Conservation (phyloP, 2,329 filamentous ascomycete species). For the Fonsecaea monophora region DNA sequence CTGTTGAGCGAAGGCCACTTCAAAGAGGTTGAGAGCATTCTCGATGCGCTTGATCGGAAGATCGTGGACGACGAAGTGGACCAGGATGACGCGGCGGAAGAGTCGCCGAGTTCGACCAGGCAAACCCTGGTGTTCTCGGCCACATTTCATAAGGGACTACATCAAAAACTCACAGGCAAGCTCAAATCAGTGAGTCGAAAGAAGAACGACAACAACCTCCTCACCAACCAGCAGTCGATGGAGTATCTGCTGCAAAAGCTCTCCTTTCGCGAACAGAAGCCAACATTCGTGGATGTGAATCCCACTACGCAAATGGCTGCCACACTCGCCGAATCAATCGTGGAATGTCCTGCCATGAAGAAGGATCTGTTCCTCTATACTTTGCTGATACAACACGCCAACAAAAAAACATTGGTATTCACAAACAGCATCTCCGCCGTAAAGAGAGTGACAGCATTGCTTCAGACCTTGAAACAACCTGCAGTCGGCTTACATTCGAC, state of each 20-base stretch:
- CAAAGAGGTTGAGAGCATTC: constrained; percentile 88
- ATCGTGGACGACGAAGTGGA: constrained; percentile 59
- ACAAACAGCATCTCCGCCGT: constrained; percentile 96
- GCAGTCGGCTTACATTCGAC: constrained; percentile 81
- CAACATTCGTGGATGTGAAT: constrained; percentile 91
- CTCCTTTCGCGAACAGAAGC: constrained; percentile 81
- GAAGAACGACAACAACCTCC: constrained; percentile 65
- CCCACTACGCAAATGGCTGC: constrained; percentile 87
- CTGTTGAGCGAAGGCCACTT: constrained; percentile 92
- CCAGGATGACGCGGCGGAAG: constrained; percentile 43
- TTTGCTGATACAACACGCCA: constrained; percentile 74
- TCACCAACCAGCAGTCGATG: constrained; percentile 77
- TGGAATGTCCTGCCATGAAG: constrained; percentile 91
- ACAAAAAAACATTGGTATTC: constrained; percentile 84
- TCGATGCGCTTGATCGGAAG: constrained; percentile 76
- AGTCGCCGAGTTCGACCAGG: constrained; percentile 53
- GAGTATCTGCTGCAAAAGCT: constrained; percentile 90
- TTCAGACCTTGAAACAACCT: constrained; percentile 80
- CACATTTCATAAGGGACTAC: constrained; percentile 88
- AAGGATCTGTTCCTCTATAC: constrained; percentile 97
- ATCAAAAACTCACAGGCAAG: constrained; percentile 88
- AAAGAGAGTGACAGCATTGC: constrained; percentile 80
- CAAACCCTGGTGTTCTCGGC: constrained; percentile 97
- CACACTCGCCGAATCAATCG: constrained; percentile 82
- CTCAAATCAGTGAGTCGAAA: constrained; percentile 56